Base-by-base conservation (phyloP, 2,329 filamentous ascomycete species). In the Colletotrichum spaethianum region DNA sequence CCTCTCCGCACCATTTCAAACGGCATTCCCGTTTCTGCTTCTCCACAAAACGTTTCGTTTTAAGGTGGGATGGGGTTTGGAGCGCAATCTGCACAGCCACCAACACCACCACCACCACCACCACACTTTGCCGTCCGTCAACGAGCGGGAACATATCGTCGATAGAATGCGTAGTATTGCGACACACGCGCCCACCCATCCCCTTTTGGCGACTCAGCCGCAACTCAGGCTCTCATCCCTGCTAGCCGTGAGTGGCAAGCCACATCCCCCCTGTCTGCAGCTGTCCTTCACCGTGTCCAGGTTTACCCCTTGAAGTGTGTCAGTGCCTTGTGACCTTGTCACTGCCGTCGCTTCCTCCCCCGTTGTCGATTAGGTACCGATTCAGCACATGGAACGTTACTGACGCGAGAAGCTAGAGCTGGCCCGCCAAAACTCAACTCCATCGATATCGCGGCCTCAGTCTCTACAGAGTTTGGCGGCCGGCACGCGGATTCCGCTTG, bases 1-100 rank as follows among this genome's bases (percentile, higher is more conserved):
- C 26, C 18, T 33, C 52, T 44, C 61, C 33, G 52, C 42, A 50
- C 42, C 52, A 48, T 26, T 36, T 23, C 20, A 36, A 38, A 56
- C 53, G 53, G 33, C 33, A n/a, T 23, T 38, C 53, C 53, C 53
- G 53, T 38, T 16, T 38, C 33, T 38, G 14, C 31, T 31, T 28
- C 60, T n/a, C 63, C 68, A 63, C 46, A 71, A 31, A 62, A 50
- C 52, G 68, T 71, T 71, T 71, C 68, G 68, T 71, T 71, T 62
- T 63, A 62, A 33, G 46, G 68, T 62, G 57, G 38, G 55, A 61
- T 14, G 55, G 40, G 31, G 23, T 55, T n/a, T 7, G 61, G 42
- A 26, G 67, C 62, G 65, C 55, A 11, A 46, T 63, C 31, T 16
- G 55, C 55, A 53, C 63, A 67, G 53, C 46, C 33, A 52, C 61